Evolutionary conservation across 2,329 filamentous ascomycete genomes (phyloP).

Genomic region (Fulvia fulva): DNA sequence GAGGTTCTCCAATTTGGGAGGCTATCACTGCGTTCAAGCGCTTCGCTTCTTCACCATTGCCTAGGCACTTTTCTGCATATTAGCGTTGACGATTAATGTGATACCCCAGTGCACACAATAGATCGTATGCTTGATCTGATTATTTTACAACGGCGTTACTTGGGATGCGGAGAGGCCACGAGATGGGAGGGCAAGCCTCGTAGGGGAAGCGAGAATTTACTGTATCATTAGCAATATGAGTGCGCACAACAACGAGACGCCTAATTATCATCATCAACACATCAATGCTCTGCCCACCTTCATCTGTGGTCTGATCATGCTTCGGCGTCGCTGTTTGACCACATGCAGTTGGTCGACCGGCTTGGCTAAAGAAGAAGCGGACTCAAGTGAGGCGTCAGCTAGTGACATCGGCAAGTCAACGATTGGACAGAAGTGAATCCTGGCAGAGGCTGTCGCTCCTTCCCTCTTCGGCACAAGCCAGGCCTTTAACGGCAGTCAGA

Average conservation of each 20-base stretch:
- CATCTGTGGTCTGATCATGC: neutral
- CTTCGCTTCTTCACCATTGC: conserved; percentile 13
- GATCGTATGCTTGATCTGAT: conserved; percentile 7
- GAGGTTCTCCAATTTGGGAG: conserved; percentile 7
- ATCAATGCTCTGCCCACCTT: too few species aligned
- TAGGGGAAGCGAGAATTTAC: neutral
- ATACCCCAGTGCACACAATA: conserved; percentile 23
- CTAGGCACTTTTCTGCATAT: conserved; percentile 18
- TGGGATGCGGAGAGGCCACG: neutral
- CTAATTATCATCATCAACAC: too few species aligned
- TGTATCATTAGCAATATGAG: neutral
- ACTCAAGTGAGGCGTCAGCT: neutral
- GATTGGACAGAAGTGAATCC: neutral
- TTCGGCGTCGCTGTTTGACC: neutral
- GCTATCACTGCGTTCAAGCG: conserved; percentile 26
- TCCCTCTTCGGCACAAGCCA: neutral
- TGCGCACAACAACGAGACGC: neutral
- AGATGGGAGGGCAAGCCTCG: neutral
- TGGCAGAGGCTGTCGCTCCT: neutral
- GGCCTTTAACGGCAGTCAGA: neutral
- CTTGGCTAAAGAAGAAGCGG: neutral
- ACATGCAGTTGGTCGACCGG: neutral
- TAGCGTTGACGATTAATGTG: conserved; percentile 25
- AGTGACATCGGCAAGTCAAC: neutral
- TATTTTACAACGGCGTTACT: neutral